A percentile compares a stretch with the other conserved stretches of the same genome.
These are phyloP conservation scores for Allium sativum DNA, from an alignment of 106 monocot genomes.

Conservation along the genomic window DNA sequence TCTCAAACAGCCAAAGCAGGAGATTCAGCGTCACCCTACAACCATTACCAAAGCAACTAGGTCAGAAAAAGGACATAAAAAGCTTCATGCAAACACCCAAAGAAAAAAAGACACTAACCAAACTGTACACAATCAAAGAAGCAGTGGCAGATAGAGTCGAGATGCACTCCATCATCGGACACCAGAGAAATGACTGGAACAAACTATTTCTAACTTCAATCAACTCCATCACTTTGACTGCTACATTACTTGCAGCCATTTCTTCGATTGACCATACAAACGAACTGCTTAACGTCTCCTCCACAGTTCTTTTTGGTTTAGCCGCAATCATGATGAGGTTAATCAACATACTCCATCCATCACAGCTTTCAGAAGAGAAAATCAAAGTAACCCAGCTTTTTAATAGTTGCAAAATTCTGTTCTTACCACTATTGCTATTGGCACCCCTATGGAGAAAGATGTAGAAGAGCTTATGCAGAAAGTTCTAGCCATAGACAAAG, in stretches of 20 bases:
- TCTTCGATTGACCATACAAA: background rate
- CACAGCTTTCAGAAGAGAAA: conserved; percentile 33
- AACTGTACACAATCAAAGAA: conserved; percentile 25
- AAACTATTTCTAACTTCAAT: conserved; percentile 35
- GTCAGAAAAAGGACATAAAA: background rate
- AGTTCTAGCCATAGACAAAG: conserved; percentile 60
- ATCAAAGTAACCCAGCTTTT: conserved; percentile 56
- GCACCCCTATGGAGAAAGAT: conserved; percentile 7
- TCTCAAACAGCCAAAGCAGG: too few relatives aligned
- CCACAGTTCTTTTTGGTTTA: conserved; percentile 6
- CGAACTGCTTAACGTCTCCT: background rate
- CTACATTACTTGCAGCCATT: conserved; percentile 33
- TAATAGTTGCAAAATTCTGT: conserved; percentile 48
- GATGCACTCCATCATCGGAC: conserved; percentile 44
- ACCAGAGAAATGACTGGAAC: conserved; percentile 55
- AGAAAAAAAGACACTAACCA: too few relatives aligned
- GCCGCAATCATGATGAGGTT: background rate
- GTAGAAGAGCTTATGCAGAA: conserved; percentile 44
- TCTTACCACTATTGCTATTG: conserved; percentile 8
- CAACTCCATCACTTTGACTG: conserved; percentile 36
- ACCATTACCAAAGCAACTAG: too few relatives aligned
- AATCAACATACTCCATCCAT: too few relatives aligned
- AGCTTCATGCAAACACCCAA: background rate
- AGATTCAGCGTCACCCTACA: too few relatives aligned
- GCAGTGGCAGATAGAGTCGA: conserved; percentile 36